phyloP scores from a whole-genome alignment of 1,284 basidiomycete genomes.

The Ustanciosporium gigantosporum region DNA sequence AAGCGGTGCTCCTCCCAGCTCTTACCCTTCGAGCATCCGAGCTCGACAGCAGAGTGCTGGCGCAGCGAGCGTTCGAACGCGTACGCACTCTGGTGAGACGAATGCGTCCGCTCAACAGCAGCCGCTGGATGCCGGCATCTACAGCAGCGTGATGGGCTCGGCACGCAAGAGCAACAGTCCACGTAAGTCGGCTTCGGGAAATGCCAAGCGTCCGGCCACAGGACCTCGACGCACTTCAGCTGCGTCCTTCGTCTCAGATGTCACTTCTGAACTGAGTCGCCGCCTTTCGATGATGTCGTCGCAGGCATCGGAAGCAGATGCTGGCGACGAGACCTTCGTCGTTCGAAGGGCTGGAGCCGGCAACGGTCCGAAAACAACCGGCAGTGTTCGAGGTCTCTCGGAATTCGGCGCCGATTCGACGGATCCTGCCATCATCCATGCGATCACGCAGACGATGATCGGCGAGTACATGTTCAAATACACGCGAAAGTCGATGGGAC shows the following conservation, averaged over 20 bases:
- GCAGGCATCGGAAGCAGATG: constrained; percentile 24
- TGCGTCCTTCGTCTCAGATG: constrained; percentile 50
- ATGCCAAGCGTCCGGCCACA: constrained; percentile 9
- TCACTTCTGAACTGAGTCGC: constrained; percentile 46
- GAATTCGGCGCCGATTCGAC: constrained; percentile 35
- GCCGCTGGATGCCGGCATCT: constrained; percentile 36
- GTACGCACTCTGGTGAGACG: constrained; percentile 36
- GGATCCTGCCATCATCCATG: constrained; percentile 69
- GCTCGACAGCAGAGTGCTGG: constrained; percentile 30
- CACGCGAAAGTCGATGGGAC: constrained; percentile 82
- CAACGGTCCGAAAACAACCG: constrained; percentile 1
- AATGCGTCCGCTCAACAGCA: constrained; percentile 7
- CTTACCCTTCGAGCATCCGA: constrained; percentile 12
- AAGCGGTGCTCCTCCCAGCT: constrained; percentile 22
- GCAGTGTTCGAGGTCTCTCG: constrained; percentile 13
- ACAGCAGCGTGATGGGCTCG: constrained; percentile 12
- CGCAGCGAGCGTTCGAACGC: constrained; percentile 26
- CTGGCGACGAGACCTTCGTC: constrained; percentile 30
- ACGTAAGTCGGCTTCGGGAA: constrained; percentile 10
- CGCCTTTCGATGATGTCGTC: constrained; percentile 46
- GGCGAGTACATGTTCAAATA: constrained; percentile 99
- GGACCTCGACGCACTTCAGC: constrained; percentile 41
- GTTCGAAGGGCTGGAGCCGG: constrained; percentile 6
- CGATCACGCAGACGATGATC: constrained; percentile 99
- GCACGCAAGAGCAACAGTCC: constrained; percentile 37